Conservation (phyloP, 805 yeast genomes). For the Yamadazyma sp. region DNA sequence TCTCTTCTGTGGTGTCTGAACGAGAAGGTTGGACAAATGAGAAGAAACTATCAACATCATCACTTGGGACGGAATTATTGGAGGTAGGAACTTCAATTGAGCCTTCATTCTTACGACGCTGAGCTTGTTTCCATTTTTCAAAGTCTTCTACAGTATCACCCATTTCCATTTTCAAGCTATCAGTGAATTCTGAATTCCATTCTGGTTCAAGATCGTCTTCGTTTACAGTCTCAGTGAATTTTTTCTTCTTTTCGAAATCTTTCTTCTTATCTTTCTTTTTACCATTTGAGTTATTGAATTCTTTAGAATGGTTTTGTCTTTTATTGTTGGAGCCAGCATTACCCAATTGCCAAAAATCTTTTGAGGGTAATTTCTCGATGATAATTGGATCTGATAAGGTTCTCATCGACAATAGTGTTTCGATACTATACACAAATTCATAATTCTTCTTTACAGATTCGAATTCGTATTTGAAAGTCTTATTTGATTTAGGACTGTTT, state of each 20-base stretch:
- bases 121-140: conserved; percentile 49
- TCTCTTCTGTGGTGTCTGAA: conserved; percentile 5
- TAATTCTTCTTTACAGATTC: conserved; percentile 15
- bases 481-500: conserved; percentile 41
- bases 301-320: conserved; percentile 4
- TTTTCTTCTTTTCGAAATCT: conserved; percentile 8
- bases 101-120: conserved; percentile 32
- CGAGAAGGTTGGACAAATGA: conserved; percentile 33
- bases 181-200: conserved; percentile 32
- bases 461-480: conserved; percentile 7
- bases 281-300: conserved; percentile 7
- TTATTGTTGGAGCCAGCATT: conserved; percentile 8
- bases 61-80: conserved; percentile 12
- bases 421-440: conserved; percentile 10
- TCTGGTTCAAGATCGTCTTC: conserved; percentile 25
- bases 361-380: conserved; percentile 5
- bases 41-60: conserved; percentile 43
- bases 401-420: conserved; percentile 7
- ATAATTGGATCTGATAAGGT: conserved; percentile 4
- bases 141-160: conserved; percentile 58
- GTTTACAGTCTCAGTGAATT: neutral
- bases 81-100: conserved; percentile 12
- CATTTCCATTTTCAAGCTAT: conserved; percentile 27
- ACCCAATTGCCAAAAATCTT: conserved; percentile 15
- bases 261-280: conserved; percentile 3